phyloP scores from a whole-genome alignment of 2,329 filamentous ascomycete species.

The Fusarium sacchari region DNA sequence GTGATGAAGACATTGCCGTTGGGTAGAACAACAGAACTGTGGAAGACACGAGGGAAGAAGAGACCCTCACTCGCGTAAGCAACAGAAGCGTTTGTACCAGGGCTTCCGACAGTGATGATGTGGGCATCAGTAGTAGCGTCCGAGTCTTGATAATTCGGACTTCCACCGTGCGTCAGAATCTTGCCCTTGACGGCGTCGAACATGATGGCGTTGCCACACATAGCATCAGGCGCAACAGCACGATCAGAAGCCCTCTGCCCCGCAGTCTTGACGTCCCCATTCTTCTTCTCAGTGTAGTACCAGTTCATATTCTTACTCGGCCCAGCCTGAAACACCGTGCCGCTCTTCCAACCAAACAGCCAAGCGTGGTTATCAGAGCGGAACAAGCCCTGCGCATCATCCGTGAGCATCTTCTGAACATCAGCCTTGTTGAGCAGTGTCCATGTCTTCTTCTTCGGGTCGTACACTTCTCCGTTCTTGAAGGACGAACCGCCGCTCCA shows the following conservation, averaged over 20 bases:
- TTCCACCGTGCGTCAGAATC: conserved; percentile 63
- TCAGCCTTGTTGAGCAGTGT: conserved; percentile 45
- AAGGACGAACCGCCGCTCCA: conserved; percentile 16
- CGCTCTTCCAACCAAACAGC: conserved; percentile 55
- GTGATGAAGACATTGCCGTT: conserved; percentile 59
- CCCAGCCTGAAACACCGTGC: conserved; percentile 62
- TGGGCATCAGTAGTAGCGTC: conserved; percentile 56
- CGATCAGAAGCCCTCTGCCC: conserved; percentile 44
- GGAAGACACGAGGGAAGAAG: conserved; percentile 52
- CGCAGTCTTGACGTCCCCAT: conserved; percentile 32
- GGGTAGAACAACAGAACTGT: conserved; percentile 59
- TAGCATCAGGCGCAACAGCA: conserved; percentile 57
- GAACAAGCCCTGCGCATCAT: conserved; percentile 58
- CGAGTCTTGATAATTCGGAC: conserved; percentile 57
- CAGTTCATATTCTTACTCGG: conserved; percentile 65
- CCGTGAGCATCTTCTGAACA: conserved; percentile 62
- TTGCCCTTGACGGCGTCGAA: conserved; percentile 67
- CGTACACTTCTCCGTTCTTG: conserved; percentile 30
- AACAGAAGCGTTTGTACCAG: neutral
- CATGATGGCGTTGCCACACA: conserved; percentile 67
- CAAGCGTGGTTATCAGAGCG: conserved; percentile 47
- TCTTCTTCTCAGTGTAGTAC: conserved; percentile 54
- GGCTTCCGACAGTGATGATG: conserved; percentile 57
- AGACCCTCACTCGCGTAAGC: conserved; percentile 20
- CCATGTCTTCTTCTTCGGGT: conserved; percentile 20